Evolutionary conservation across 2,329 filamentous ascomycete species (phyloP), one percentile per base, ranked within the genome.

Genomic region (Paraconiothyrium sp.): DNA sequence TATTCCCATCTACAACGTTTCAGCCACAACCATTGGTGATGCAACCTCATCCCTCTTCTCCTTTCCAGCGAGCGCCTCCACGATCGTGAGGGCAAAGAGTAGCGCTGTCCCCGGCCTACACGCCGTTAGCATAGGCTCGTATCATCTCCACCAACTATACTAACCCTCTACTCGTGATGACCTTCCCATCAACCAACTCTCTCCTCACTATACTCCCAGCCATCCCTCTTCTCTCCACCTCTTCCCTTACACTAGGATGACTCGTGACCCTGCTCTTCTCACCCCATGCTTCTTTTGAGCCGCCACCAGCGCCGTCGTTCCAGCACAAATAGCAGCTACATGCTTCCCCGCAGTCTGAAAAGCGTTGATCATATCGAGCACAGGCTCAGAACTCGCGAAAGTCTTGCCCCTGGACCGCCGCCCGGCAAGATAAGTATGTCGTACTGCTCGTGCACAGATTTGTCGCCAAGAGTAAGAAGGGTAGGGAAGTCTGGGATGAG

Each of bases 31-130:
- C 72, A 83, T 81, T 48, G 85, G 79, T 32, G 81, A 80, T 32
- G 84, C 78, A 50, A 85, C 80, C 9, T 83, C 83, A 32, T 84
- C 82, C 57, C 80, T 80, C 71, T 80, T 84, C 76, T 81, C 81
- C 58, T 75, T 78, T 24, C 81, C 80, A 41, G 61, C 66, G 11
- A 80, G 39, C 22, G 56, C 5, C 62, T 80, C 79, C 1, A 80
- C 77, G 60, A 80, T 78, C 5, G 71, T 75, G n/a, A 80, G 67
- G 9, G 77, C 67, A 54, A 79, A 81, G 10, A 72, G 56, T 62
- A 80, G 55, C 11, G 78, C 78, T 13, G 78, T 80, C 1, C 79
- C 79, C 7, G 79, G 77, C 44, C 76, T 77, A 60, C 34, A n/a
- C 16, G 39, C 41, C 6, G 55, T 66, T 46, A 70, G 57, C 43